Percentiles rank a stretch among this genome's conserved stretches.
These are phyloP conservation scores for Stagonosporopsis tanaceti DNA, from an alignment of 2,329 filamentous ascomycete species.

Conservation along the genomic window DNA sequence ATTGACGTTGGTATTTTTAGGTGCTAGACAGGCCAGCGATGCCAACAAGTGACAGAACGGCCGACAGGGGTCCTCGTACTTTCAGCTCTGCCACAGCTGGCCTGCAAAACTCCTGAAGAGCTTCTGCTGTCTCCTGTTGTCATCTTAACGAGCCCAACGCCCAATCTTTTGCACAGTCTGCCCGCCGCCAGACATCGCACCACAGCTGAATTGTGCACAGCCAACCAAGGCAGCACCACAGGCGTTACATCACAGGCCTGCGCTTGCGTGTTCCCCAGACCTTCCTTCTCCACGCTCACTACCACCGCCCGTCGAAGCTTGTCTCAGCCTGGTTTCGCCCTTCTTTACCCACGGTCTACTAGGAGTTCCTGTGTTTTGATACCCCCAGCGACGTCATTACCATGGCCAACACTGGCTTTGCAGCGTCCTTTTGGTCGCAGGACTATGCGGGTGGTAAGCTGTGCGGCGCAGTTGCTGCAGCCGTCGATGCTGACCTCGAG, in stretches of 20 bases:
- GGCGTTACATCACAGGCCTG: slow-evolving; percentile 19
- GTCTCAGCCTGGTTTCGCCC: slow-evolving; percentile 19
- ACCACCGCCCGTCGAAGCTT: slow-evolving; percentile 24
- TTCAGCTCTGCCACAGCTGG: slow-evolving; percentile 32
- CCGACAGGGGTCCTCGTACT: slow-evolving; percentile 25
- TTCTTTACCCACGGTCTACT: slow-evolving; percentile 21
- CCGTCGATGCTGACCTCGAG: slow-evolving; percentile 32
- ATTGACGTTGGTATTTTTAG: slow-evolving; percentile 32
- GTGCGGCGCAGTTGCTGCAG: slow-evolving; percentile 52
- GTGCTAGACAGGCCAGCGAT: slow-evolving; percentile 23
- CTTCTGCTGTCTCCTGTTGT: slow-evolving; percentile 12
- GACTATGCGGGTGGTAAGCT: slow-evolving; percentile 91
- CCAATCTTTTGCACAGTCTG: slow-evolving; percentile 16
- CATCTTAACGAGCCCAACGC: slow-evolving; percentile 18
- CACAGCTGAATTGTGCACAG: slow-evolving; percentile 17
- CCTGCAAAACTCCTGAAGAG: slow-evolving; percentile 29
- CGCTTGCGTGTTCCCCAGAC: slow-evolving; percentile 23
- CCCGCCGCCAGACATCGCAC: slow-evolving; percentile 6
- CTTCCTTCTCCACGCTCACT: slow-evolving; percentile 33
- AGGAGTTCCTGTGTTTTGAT: slow-evolving; percentile 30
- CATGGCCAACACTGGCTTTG: slow-evolving; percentile 66
- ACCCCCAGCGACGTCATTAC: slow-evolving; percentile 27
- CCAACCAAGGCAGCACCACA: slow-evolving; percentile 23
- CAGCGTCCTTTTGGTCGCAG: slow-evolving; percentile 96
- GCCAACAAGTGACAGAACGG: slow-evolving; percentile 25